phyloP scores from a whole-genome alignment of 106 monocot genomes.

The Cymbidium sinense region DNA sequence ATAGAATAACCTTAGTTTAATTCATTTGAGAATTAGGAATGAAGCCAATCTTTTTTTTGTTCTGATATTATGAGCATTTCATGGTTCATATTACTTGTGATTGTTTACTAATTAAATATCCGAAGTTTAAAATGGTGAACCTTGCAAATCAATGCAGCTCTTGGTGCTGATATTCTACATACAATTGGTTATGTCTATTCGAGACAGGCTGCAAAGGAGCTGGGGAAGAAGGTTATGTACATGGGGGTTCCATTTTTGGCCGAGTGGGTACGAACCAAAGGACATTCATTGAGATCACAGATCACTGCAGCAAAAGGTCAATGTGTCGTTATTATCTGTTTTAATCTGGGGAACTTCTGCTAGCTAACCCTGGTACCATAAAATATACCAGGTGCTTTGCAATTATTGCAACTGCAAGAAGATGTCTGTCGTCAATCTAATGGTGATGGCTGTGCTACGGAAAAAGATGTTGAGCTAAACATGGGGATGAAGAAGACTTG shows the following conservation, averaged over 20 bases:
- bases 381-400: conserved; percentile 54
- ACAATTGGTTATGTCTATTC: conserved; percentile 82
- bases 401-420: conserved; percentile 78
- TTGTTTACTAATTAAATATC: background rate
- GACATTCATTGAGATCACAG: conserved; percentile 77
- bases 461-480: conserved; percentile 48
- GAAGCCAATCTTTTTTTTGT: background rate
- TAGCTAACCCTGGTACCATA: conserved; percentile 13
- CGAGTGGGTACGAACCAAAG: conserved; percentile 81
- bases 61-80: background rate
- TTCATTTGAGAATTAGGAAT: no score
- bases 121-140: background rate
- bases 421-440: conserved; percentile 50
- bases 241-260: conserved; percentile 77
- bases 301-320: conserved; percentile 85
- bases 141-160: conserved; percentile 29
- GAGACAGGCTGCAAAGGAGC: conserved; percentile 80
- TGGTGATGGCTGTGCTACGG: conserved; percentile 28
- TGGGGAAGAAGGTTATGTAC: conserved; percentile 71
- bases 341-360: background rate
- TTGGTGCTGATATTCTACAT: conserved; percentile 60
- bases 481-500: conserved; percentile 50
- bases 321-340: background rate
- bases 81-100: background rate
- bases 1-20: no score